Conservation (phyloP, 495 filamentous ascomycete species). For the Penicillium cataractarum region DNA sequence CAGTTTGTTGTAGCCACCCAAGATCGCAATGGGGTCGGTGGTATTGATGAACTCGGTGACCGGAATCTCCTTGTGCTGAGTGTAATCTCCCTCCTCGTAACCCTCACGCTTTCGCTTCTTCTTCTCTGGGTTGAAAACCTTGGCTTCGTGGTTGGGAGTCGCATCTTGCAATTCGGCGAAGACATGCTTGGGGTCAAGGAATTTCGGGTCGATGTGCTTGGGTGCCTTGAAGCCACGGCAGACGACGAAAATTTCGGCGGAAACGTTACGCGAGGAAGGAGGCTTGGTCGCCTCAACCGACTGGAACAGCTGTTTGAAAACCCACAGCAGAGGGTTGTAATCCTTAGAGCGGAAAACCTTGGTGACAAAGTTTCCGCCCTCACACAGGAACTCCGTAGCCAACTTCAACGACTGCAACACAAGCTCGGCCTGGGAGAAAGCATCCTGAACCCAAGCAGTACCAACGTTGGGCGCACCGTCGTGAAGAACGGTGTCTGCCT, state of each 20-base stretch:
- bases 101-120: constrained; percentile 97
- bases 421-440: constrained; percentile 96
- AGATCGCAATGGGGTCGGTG: constrained; percentile 91
- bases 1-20: constrained; percentile 83
- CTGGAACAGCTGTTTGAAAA: constrained; percentile 93
- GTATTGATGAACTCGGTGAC: constrained; percentile 95
- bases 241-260: constrained; percentile 97
- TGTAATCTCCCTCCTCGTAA: constrained; percentile 96
- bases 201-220: constrained; percentile 87
- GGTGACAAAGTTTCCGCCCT: constrained; percentile 93
- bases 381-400: constrained; percentile 87
- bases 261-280: constrained; percentile 92
- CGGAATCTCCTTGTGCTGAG: constrained; percentile 83
- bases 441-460: constrained; percentile 97
- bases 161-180: constrained; percentile 92
- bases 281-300: constrained; percentile 98
- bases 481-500: constrained; percentile 95
- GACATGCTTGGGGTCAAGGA: constrained; percentile 86
- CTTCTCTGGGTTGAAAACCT: constrained; percentile 94
- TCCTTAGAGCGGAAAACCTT: constrained; percentile 99
- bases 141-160: constrained; percentile 94
- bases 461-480: constrained; percentile 98
- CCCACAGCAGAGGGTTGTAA: constrained; percentile 95
- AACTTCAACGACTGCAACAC: constrained; percentile 88
- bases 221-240: constrained; percentile 93